Percentiles rank a stretch among this genome's conserved stretches.
These are phyloP conservation scores for Neofusicoccum ribis DNA, from an alignment of 2,329 filamentous ascomycete genomes.

Conservation along the genomic window DNA sequence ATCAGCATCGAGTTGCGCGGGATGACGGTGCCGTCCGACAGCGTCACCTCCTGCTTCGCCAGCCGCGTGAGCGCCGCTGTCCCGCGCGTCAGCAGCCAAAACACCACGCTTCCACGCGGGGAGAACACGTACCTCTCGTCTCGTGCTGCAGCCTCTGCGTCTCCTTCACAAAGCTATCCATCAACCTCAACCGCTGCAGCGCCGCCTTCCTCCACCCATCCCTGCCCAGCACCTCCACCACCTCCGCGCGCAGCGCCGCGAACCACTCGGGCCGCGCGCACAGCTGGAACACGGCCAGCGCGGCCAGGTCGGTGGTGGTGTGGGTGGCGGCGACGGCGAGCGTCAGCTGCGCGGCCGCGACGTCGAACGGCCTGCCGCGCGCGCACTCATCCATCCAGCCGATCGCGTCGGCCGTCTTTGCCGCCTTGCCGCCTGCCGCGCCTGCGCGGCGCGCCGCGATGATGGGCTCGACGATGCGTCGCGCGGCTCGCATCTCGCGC, in stretches of 20 bases:
- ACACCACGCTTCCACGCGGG: neutral
- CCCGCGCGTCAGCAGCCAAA: neutral
- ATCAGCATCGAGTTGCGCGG: neutral
- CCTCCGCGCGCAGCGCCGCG: conserved; percentile 20
- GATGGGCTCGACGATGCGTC: too few relatives aligned
- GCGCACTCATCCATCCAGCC: neutral
- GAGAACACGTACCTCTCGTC: neutral
- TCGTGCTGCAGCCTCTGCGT: neutral
- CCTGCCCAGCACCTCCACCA: neutral
- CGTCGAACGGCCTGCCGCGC: neutral
- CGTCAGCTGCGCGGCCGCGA: neutral
- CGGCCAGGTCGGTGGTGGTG: neutral
- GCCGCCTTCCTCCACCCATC: conserved; percentile 10
- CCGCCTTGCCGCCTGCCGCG: too few relatives aligned
- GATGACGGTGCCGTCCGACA: conserved; percentile 3
- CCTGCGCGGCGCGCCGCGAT: too few relatives aligned
- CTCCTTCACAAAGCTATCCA: conserved; percentile 25
- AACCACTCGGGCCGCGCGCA: conserved; percentile 23
- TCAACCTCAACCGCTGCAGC: conserved; percentile 14
- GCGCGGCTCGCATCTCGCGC: too few relatives aligned
- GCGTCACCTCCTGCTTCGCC: neutral
- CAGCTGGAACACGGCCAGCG: conserved; percentile 15
- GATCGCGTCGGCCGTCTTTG: neutral
- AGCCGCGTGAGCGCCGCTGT: neutral
- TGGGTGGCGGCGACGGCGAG: conserved; percentile 23